Conservation (phyloP, 2,329 filamentous ascomycete genomes). For the Orbilia ellipsospora region DNA sequence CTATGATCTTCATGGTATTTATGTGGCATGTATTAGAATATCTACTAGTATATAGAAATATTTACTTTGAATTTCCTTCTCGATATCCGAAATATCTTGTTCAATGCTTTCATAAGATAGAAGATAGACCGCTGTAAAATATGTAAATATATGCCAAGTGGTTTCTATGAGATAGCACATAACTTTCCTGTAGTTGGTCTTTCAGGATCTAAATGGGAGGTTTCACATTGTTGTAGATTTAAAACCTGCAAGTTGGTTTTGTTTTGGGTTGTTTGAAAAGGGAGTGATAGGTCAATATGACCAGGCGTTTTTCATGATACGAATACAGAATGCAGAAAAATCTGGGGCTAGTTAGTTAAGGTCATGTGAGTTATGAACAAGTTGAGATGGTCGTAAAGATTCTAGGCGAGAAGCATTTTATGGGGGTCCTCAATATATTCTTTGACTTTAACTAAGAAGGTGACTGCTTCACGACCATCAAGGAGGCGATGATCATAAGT, state of each 20-base stretch:
- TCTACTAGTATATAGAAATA: background rate
- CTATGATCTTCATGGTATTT: background rate
- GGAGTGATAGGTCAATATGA: background rate
- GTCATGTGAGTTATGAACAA: background rate
- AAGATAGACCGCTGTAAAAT: too few relatives aligned
- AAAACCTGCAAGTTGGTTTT: too few relatives aligned
- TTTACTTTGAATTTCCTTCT: conserved; percentile 4
- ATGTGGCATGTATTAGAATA: conserved; percentile 1
- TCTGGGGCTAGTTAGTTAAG: too few relatives aligned
- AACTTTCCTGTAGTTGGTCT: too few relatives aligned
- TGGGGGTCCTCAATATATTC: conserved; percentile 96
- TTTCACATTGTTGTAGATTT: too few relatives aligned
- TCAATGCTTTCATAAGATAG: too few relatives aligned
- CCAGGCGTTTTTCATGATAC: background rate
- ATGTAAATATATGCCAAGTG: too few relatives aligned
- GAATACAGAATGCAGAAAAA: too few relatives aligned
- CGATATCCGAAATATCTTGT: background rate
- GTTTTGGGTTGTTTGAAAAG: background rate
- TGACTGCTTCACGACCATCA: conserved; percentile 93
- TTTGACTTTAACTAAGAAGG: conserved; percentile 97
- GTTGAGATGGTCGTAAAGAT: background rate
- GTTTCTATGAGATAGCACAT: too few relatives aligned
- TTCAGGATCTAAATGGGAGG: too few relatives aligned
- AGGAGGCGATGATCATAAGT: conserved; percentile 97
- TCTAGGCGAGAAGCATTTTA: conserved; percentile 78